Evolutionary conservation across 2,329 filamentous ascomycete genomes (phyloP), one percentile per base, ranked within the genome.

Genomic region (Talaromyces funiculosus): DNA sequence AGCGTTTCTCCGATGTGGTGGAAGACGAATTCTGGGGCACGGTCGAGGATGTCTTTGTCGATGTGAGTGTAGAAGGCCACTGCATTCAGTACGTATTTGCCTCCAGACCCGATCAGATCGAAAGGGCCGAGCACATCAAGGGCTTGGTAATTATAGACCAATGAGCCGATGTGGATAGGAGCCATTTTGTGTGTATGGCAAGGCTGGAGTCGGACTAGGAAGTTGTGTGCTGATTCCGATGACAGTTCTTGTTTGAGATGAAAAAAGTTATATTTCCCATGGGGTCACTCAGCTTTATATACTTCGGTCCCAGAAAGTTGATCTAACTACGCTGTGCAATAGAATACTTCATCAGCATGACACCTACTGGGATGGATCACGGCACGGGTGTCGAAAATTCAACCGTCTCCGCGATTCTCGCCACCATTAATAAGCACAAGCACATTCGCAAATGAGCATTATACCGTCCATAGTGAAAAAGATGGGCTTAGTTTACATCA

Each of bases 1-100:
- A 60, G 53, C 1, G 66, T 71, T 22, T 71, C 53, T 12, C 73
- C 73, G n/a, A 76, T 70, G 45, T 76, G 72, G 42, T 76, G 74
- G 20, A 75, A 69, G n/a, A 62, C 58, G 12, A 75, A 69, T 2
- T 74, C 66, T 1, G 69, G 67, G 0, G 73, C 70, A 1, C 61
- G 64, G 16, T 63, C 54, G 3, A 72, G 37, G 1, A 61, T 16
- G 0, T 68, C 63, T 3, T 66, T 53, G 8, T 65, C 60, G 1
- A 72, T 47, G 14, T 67, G 65, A 6, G 56, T 31, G 37, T 65
- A 60, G n/a, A 9, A 3, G 3, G 61, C 61, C 14, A 66, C 37
- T 0, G 3, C 16, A 12, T 65, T 2, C 2, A 72, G 6, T 4
- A 66, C 45, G 16, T 0, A 20, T 26, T 69, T 72, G 53, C 54